Conservation (phyloP, 768 basidiomycete species). For the Tulasnella sp. region DNA sequence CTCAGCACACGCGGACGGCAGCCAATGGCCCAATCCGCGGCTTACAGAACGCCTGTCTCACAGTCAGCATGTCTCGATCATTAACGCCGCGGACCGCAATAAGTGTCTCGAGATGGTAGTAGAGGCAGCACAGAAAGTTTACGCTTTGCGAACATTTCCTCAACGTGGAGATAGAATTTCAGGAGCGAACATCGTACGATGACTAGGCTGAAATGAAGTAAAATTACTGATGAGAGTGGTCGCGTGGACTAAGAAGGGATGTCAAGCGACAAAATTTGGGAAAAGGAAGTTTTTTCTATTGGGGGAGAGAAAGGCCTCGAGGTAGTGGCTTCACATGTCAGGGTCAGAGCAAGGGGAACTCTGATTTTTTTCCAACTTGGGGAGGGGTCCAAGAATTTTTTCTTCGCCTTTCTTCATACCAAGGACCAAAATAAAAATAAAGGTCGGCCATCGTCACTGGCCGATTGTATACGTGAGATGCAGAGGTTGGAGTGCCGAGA, state of each 20-base stretch:
- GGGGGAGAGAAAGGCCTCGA: neutral
- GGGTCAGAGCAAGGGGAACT: neutral
- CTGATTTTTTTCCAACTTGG: too few relatives aligned
- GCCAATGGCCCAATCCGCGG: too few relatives aligned
- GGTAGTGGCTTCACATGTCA: neutral
- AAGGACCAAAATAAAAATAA: too few relatives aligned
- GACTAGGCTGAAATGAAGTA: neutral
- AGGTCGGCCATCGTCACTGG: too few relatives aligned
- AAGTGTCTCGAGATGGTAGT: too few relatives aligned
- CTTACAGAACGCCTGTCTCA: neutral
- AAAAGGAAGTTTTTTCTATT: neutral
- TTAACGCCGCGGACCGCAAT: neutral
- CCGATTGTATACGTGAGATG: too few relatives aligned
- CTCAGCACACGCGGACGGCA: too few relatives aligned
- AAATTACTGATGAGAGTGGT: too few relatives aligned
- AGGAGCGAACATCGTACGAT: neutral
- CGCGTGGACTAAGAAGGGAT: neutral
- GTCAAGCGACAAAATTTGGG: neutral
- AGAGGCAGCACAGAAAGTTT: too few relatives aligned
- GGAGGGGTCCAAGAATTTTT: too few relatives aligned
- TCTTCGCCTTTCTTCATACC: too few relatives aligned
- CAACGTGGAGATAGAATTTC: neutral
- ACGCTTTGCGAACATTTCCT: neutral
- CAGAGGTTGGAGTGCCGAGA: neutral
- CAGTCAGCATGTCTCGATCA: neutral